phyloP scores from a whole-genome alignment of 495 filamentous ascomycete genomes.

The Neurospora sp. region DNA sequence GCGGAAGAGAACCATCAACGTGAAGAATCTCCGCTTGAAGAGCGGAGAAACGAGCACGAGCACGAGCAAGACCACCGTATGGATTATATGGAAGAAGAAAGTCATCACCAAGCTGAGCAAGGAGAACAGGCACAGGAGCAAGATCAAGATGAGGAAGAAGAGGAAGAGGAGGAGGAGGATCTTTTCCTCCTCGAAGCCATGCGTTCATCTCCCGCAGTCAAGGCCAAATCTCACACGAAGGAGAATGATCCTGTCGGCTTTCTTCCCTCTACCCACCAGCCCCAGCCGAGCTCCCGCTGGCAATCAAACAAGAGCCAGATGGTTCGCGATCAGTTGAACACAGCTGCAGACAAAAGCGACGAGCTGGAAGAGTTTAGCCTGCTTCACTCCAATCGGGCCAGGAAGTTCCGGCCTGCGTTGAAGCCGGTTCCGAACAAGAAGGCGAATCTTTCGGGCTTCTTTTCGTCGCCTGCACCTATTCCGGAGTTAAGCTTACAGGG shows the following conservation, averaged over 20 bases:
- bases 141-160: constrained; percentile 8
- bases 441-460: constrained; percentile 34
- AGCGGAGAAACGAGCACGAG: constrained; percentile 2
- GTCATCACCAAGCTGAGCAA: neutral
- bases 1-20: neutral
- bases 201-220: constrained; percentile 8
- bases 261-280: neutral
- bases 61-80: neutral
- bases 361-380: neutral
- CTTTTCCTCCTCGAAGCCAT: constrained; percentile 38
- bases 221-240: neutral
- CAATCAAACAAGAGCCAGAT: neutral
- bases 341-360: neutral
- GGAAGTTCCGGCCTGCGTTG: constrained; percentile 3
- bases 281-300: neutral
- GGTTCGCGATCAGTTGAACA: neutral
- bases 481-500: constrained; percentile 14
- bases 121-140: constrained; percentile 3
- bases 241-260: neutral
- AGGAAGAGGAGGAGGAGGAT: constrained; percentile 31
- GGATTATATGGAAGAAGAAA: neutral
- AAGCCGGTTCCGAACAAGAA: constrained; percentile 16
- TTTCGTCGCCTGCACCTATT: constrained; percentile 36
- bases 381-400: neutral
- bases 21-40: neutral